A percentile compares a stretch with the other conserved stretches of the same genome.
Conservation (phyloP, 2,329 filamentous ascomycete species). For the Penicillium sp. region DNA sequence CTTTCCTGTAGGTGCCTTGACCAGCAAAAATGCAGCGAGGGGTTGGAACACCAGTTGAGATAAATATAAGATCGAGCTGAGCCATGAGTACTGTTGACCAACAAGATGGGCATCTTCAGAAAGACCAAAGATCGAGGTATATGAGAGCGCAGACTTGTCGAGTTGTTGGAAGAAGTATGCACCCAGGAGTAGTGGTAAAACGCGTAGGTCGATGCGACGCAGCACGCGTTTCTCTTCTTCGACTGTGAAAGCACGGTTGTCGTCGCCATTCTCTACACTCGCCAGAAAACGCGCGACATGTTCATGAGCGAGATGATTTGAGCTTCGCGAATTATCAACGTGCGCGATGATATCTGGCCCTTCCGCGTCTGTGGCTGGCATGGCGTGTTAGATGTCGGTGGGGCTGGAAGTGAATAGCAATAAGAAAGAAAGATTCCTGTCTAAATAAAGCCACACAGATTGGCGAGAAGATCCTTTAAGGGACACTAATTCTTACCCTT, state of each 20-base stretch:
- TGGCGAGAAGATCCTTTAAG: neutral
- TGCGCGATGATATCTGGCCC: neutral
- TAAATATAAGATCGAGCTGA: constrained; percentile 62
- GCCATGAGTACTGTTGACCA: constrained; percentile 58
- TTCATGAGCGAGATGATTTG: neutral
- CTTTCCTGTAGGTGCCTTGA: constrained; percentile 52
- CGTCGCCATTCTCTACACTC: constrained; percentile 1
- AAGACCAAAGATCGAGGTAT: constrained; percentile 41
- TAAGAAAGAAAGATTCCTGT: neutral
- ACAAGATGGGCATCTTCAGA: constrained; percentile 49
- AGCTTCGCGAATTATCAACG: neutral
- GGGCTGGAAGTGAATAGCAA: neutral
- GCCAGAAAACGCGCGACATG: constrained; percentile 1
- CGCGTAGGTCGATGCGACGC: constrained; percentile 48
- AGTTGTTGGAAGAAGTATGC: constrained; percentile 62
- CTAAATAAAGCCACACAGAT: neutral
- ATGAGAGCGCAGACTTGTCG: constrained; percentile 42
- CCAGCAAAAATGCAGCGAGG: constrained; percentile 50
- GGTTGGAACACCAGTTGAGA: constrained; percentile 62
- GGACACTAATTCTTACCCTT: accelerated
- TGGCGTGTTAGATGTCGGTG: neutral
- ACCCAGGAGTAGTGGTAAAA: constrained; percentile 54
- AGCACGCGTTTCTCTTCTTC: constrained; percentile 48
- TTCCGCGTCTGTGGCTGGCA: neutral
- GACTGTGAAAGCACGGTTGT: constrained; percentile 41